Evolutionary conservation across 202 grass and related monocot genomes (phyloP).

Genomic region (Schoenoplectus tabernaemontani): DNA sequence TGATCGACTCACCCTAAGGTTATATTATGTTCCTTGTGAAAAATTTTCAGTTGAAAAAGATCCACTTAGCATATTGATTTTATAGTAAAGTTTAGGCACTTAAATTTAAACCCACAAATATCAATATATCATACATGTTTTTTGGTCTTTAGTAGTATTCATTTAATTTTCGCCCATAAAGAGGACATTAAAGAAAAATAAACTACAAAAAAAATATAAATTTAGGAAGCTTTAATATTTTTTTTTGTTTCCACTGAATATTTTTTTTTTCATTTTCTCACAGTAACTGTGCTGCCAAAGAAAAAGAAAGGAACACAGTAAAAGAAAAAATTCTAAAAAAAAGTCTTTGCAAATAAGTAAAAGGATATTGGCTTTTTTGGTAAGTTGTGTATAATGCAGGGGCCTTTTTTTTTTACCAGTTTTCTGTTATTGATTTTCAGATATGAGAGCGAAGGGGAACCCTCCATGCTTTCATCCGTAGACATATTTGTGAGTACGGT

Average conservation of each 20-base stretch:
- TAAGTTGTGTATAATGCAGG: neutral
- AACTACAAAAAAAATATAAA: too few relatives aligned
- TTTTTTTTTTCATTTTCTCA: neutral
- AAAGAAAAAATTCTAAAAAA: neutral
- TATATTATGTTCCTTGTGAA: neutral
- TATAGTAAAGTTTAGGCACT: too few relatives aligned
- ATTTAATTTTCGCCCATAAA: too few relatives aligned
- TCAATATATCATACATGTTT: neutral
- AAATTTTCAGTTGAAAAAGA: neutral
- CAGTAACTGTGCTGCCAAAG: neutral
- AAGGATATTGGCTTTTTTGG: neutral
- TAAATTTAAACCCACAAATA: neutral
- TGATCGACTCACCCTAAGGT: slow-evolving; percentile 79
- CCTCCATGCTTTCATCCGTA: slow-evolving; percentile 64
- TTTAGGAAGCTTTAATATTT: too few relatives aligned
- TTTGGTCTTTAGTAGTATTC: too few relatives aligned
- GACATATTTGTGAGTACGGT: slow-evolving; percentile 94
- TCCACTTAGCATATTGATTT: neutral
- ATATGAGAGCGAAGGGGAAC: slow-evolving; percentile 89
- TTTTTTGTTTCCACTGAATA: too few relatives aligned
- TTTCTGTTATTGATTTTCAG: slow-evolving; percentile 26
- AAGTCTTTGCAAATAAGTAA: neutral
- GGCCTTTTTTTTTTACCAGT: neutral
- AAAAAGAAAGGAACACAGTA: neutral
- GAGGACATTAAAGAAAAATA: too few relatives aligned